Evolutionary conservation across 495 filamentous ascomycete genomes (phyloP).

Genomic region (Rhizodiscina lignyota): DNA sequence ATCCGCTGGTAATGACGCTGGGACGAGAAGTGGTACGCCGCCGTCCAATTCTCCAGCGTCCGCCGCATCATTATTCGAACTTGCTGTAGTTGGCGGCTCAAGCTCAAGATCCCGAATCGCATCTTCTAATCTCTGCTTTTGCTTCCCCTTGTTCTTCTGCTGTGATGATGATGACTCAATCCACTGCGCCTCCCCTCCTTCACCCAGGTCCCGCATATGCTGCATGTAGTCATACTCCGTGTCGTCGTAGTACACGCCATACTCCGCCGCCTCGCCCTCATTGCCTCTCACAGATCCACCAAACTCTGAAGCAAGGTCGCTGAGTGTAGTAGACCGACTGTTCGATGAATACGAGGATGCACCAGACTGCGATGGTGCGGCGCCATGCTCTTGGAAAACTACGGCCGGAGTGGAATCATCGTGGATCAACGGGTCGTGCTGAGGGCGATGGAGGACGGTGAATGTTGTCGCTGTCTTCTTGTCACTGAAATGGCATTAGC

Average conservation of each 20-base stretch:
- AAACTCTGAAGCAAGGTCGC: slow-evolving; percentile 65
- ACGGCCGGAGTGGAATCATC: slow-evolving; percentile 67
- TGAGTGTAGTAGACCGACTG: slow-evolving; percentile 28
- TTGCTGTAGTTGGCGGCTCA: slow-evolving; percentile 1
- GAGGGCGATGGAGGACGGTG: slow-evolving; percentile 83
- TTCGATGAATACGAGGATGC: slow-evolving; percentile 11
- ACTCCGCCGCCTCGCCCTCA: slow-evolving; percentile 88
- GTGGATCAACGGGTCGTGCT: slow-evolving; percentile 92
- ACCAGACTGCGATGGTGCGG: slow-evolving; percentile 5
- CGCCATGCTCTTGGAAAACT: slow-evolving; percentile 41
- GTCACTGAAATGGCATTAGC: too few relatives aligned
- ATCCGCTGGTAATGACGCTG: slow-evolving; percentile 2
- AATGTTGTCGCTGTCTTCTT: slow-evolving; percentile 89
- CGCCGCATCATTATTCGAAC: slow-evolving; percentile 29
- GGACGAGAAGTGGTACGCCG: too few relatives aligned
- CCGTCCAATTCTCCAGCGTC: slow-evolving; percentile 22
- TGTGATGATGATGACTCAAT: slow-evolving; percentile 48
- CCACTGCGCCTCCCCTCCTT: slow-evolving; percentile 48
- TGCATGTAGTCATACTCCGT: slow-evolving; percentile 98
- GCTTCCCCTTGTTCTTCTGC: slow-evolving; percentile 38
- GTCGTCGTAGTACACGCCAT: slow-evolving; percentile 82
- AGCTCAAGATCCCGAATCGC: slow-evolving; percentile 52
- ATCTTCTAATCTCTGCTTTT: slow-evolving; percentile 62
- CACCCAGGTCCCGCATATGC: slow-evolving; percentile 73
- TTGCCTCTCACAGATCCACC: slow-evolving; percentile 57